A percentile compares a stretch with the other conserved stretches of the same genome.
phyloP scores from a whole-genome alignment of 2,329 filamentous ascomycete genomes.

The Capronia epimyces region DNA sequence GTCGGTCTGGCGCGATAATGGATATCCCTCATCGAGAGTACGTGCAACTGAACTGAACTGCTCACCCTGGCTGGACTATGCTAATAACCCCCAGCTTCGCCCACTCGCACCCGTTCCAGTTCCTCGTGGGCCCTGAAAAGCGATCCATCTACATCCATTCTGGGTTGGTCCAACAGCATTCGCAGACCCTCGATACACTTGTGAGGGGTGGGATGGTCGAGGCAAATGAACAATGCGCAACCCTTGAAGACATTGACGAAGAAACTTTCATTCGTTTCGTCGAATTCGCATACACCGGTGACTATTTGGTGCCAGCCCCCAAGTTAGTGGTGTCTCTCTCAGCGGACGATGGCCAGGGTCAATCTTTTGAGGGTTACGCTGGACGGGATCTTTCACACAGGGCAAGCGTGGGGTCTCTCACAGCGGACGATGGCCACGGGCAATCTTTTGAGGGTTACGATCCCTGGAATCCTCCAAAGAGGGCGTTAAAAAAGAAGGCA shows the following conservation, averaged over 20 bases:
- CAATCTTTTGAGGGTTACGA: too few species aligned
- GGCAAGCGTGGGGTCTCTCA: too few species aligned
- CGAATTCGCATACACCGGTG: slow-evolving; percentile 26
- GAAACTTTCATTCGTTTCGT: slow-evolving; percentile 26
- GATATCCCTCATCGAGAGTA: slow-evolving; percentile 11
- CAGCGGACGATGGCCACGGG: too few species aligned
- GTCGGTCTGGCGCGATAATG: slow-evolving; percentile 1
- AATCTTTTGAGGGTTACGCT: neutral
- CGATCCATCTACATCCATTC: slow-evolving; percentile 25
- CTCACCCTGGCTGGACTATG: neutral
- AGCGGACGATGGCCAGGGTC: neutral
- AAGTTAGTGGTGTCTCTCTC: neutral
- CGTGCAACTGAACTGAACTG: neutral
- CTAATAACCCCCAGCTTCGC: slow-evolving; percentile 18
- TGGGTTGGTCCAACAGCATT: slow-evolving; percentile 22
- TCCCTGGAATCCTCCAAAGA: too few species aligned
- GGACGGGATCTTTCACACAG: too few species aligned
- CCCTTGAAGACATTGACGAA: slow-evolving; percentile 23
- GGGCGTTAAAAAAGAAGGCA: too few species aligned
- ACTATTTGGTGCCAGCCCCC: slow-evolving; percentile 19
- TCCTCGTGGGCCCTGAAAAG: slow-evolving; percentile 18
- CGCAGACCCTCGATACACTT: slow-evolving; percentile 16
- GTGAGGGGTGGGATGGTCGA: slow-evolving; percentile 23
- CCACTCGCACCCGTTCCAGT: slow-evolving; percentile 23
- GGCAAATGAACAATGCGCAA: slow-evolving; percentile 10